Evolutionary conservation across 1,284 basidiomycete species (phyloP).

Genomic region (Tilletia setariae): DNA sequence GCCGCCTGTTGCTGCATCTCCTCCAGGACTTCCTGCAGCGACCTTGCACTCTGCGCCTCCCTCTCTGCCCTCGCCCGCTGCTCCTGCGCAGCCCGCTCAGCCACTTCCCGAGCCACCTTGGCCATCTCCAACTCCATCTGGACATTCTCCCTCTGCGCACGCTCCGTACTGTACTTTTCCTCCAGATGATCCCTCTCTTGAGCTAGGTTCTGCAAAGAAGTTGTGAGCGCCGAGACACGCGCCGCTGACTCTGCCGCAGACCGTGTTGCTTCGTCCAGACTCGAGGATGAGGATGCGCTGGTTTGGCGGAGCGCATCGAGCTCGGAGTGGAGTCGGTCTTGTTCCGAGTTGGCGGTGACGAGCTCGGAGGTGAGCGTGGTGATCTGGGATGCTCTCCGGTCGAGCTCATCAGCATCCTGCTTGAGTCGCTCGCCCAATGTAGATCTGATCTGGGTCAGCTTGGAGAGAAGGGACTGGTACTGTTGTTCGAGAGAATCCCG

Average conservation of each 20-base stretch:
- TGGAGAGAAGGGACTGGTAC: conserved; percentile 79
- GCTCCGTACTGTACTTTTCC: conserved; percentile 32
- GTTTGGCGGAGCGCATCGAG: conserved; percentile 24
- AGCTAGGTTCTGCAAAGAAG: background rate
- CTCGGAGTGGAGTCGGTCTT: conserved; percentile 30
- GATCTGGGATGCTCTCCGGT: conserved; percentile 48
- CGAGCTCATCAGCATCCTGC: conserved; percentile 71
- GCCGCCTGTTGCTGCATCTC: conserved; percentile 72
- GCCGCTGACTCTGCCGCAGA: background rate
- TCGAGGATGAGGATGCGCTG: background rate
- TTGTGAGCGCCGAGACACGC: background rate
- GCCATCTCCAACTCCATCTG: conserved; percentile 66
- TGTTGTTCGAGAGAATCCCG: conserved; percentile 79
- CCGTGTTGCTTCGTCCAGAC: background rate
- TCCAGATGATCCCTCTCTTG: conserved; percentile 35
- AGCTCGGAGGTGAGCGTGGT: conserved; percentile 40
- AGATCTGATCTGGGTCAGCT: conserved; percentile 86
- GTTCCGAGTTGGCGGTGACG: conserved; percentile 30
- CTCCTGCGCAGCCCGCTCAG: conserved; percentile 48
- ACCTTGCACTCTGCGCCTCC: conserved; percentile 73
- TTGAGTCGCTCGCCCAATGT: conserved; percentile 89
- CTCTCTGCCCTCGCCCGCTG: conserved; percentile 63
- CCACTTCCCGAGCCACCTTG: conserved; percentile 51
- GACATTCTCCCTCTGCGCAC: conserved; percentile 53
- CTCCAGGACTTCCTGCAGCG: conserved; percentile 85